Conservation (phyloP, 2,329 filamentous ascomycete species). For the Hansfordia pulvinata region DNA sequence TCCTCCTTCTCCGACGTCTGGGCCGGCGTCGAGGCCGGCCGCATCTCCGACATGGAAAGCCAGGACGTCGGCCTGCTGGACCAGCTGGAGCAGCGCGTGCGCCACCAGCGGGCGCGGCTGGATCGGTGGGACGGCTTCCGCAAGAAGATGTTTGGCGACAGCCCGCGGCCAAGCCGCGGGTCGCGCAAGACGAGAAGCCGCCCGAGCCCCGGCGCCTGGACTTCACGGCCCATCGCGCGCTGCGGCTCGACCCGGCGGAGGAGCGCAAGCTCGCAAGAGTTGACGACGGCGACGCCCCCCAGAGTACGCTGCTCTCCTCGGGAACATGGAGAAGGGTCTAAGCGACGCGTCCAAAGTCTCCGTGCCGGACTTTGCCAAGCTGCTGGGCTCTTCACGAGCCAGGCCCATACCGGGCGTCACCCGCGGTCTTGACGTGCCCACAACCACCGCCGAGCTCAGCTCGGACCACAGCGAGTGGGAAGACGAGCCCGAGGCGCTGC, state of each 20-base stretch:
- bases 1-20: slow-evolving; percentile 59
- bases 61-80: slow-evolving; percentile 43
- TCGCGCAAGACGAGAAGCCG: slow-evolving; percentile 9
- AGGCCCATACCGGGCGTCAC: slow-evolving; percentile 2
- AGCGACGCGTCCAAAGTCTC: slow-evolving; percentile 12
- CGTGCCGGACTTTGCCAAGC: slow-evolving; percentile 14
- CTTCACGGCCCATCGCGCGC: slow-evolving; percentile 36
- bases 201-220: slow-evolving; percentile 33
- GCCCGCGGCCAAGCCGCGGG: slow-evolving; percentile 10
- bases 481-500: slow-evolving; percentile 21
- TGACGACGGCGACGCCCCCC: slow-evolving; percentile 13
- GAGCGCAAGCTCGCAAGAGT: slow-evolving; percentile 4
- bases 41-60: slow-evolving; percentile 41
- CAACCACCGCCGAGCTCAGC: slow-evolving; percentile 16
- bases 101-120: slow-evolving; percentile 53
- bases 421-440: slow-evolving; percentile 2
- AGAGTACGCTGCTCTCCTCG: slow-evolving; percentile 30
- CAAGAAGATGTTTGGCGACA: slow-evolving; percentile 27
- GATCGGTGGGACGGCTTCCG: slow-evolving; percentile 62
- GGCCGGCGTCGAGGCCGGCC: slow-evolving; percentile 48
- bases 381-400: slow-evolving; percentile 8
- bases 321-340: slow-evolving; percentile 26
- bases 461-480: slow-evolving; percentile 42
- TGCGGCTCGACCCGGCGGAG: slow-evolving; percentile 27
- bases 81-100: slow-evolving; percentile 56